phyloP scores from a whole-genome alignment of 768 basidiomycete species.

The Lyophyllum semitale region DNA sequence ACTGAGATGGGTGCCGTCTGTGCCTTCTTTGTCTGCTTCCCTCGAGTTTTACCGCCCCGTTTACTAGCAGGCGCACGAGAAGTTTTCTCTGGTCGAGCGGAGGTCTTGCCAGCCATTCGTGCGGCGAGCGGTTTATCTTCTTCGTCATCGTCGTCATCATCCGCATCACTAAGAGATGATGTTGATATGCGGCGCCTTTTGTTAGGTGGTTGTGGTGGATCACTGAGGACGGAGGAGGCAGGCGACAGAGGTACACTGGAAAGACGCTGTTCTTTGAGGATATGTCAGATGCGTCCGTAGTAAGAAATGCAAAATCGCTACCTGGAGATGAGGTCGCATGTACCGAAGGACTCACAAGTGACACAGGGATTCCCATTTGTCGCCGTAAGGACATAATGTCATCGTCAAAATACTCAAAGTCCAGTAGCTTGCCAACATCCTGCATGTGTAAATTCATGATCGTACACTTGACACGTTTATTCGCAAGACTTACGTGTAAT shows the following conservation, averaged over 20 bases:
- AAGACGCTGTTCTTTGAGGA: conserved; percentile 28
- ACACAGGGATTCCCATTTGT: conserved; percentile 63
- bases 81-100: conserved; percentile 29
- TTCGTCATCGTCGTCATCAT: conserved; percentile 48
- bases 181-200: conserved; percentile 58
- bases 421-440: conserved; percentile 77
- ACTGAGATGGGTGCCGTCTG: conserved; percentile 53
- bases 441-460: conserved; percentile 28
- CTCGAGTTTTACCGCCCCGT: conserved; percentile 37
- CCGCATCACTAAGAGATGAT: conserved; percentile 55
- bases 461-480: background rate
- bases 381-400: conserved; percentile 69
- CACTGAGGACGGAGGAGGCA: conserved; percentile 52
- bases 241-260: conserved; percentile 42
- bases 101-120: conserved; percentile 34
- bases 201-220: conserved; percentile 43
- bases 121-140: conserved; percentile 60
- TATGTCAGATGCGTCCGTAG: conserved; percentile 7
- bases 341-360: conserved; percentile 49
- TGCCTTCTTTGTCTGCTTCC: conserved; percentile 64
- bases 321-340: conserved; percentile 54
- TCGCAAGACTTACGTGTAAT: conserved; percentile 59
- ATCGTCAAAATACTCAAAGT: conserved; percentile 76
- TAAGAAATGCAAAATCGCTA: conserved; percentile 26
- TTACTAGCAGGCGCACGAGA: conserved; percentile 29